A percentile compares a stretch with the other conserved stretches of the same genome.
Conservation (phyloP, 345 rosid genomes). For the Boechera divaricarpa region DNA sequence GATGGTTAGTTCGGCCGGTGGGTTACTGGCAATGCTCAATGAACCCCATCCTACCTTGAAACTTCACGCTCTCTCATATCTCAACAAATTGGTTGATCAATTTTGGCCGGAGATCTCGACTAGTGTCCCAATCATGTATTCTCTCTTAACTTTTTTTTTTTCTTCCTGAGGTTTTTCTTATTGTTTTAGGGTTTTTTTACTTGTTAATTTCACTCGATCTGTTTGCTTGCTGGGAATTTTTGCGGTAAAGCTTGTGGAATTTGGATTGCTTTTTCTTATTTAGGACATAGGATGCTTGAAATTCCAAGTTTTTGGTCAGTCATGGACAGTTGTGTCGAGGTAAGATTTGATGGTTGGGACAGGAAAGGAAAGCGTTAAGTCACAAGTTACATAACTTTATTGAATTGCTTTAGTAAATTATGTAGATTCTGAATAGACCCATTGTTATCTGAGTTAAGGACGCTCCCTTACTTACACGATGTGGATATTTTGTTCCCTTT, state of each 20-base stretch:
- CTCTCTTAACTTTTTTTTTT: not conserved
- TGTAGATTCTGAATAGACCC: slow-evolving; percentile 11
- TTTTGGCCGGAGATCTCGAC: slow-evolving; percentile 99
- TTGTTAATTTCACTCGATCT: slow-evolving; percentile 28
- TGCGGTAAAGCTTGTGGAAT: slow-evolving; percentile 15
- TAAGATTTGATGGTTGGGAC: slow-evolving; percentile 20
- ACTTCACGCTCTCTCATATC: slow-evolving; percentile 85
- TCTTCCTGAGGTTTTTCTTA: not conserved
- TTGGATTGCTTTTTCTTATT: slow-evolving; percentile 8
- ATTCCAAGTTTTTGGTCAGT: not conserved
- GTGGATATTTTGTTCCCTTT: slow-evolving; percentile 1
- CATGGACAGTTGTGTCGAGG: not conserved
- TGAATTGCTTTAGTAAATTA: not conserved
- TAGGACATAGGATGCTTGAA: slow-evolving; percentile 10
- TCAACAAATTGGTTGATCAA: slow-evolving; percentile 80
- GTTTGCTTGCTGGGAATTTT: not conserved
- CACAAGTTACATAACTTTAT: not conserved
- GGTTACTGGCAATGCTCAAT: slow-evolving; percentile 91
- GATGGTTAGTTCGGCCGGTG: slow-evolving; percentile 90
- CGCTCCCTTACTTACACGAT: not conserved
- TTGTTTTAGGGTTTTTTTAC: slow-evolving; percentile 23
- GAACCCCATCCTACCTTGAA: slow-evolving; percentile 82
- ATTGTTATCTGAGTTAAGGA: not conserved
- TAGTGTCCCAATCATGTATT: slow-evolving; percentile 87
- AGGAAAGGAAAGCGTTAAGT: not conserved